Base-by-base conservation (phyloP, 2,329 filamentous ascomycete species). In the Davidsoniella neocaledoniae region DNA sequence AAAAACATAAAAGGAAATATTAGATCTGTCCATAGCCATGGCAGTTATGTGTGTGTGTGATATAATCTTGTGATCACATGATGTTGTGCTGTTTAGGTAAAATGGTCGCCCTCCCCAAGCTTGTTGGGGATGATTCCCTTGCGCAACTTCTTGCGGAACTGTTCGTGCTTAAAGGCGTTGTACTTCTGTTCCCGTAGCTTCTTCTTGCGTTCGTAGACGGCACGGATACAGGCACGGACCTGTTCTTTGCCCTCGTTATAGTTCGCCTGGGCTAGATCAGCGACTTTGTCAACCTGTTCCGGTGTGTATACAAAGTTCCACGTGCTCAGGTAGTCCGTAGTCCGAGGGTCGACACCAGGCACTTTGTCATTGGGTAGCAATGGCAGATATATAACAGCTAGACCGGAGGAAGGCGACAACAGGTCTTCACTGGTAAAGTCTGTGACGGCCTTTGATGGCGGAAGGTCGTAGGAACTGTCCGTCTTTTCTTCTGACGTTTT, bases 271-370 rank as follows among this genome's bases (percentile, higher is more conserved):
- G 91, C 88, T 25, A 98, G 72, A 4, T 74, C 72, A 2, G 94
- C 82, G 0, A 94, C 86, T 23, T 77, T 76, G 57, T 96, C 88
- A 48, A 98, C 79, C 63, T 98, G 82, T 51, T 91, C 81, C 0
- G 87, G 81, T 2, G 84, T 93, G 63, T 96, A 98, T 26, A 95
- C 80, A 61, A 96, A 96, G 61, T 98, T 98, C 91, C 91, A 98
- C 0, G 91, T 98, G 57, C 79, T 86, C 69, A 96, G 78, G 64
- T 87, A 96, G 53, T 94, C 86, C 48, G 77, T 83, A 2, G 74
- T 76, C 21, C 80, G 79, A 0, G 91, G 91, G 56, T 94, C 83
- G n/a, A 96, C 81, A 41, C 77, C 83, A 0, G 80, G 74, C 0
- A 86, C 81, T 53, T 82, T 81, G 0, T 81, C 74, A 61, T 98